phyloP scores from a whole-genome alignment of 495 filamentous ascomycete genomes.

The Aspergillus steynii region DNA sequence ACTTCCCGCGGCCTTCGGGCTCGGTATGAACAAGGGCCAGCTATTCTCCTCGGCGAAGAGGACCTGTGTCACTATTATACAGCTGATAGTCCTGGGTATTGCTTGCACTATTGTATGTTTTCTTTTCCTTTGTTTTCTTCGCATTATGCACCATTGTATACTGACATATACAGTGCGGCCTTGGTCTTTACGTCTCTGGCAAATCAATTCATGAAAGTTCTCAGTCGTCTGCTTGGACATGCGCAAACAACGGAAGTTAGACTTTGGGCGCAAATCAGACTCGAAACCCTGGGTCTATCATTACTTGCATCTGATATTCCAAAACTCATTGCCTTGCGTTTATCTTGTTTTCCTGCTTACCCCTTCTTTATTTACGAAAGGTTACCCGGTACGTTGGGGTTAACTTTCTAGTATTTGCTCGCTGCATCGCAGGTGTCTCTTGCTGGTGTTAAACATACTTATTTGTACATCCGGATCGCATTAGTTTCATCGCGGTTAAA shows the following conservation, averaged over 20 bases:
- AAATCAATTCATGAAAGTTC: constrained; percentile 37
- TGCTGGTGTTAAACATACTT: no score
- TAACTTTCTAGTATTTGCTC: no score
- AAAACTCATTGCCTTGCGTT: no score
- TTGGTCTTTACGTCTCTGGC: constrained; percentile 43
- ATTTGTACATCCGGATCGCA: no score
- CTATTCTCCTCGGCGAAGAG: constrained; percentile 33
- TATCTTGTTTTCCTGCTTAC: no score
- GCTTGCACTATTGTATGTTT: constrained; percentile 38
- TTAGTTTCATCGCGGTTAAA: no score
- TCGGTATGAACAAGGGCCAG: constrained; percentile 38
- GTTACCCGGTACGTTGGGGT: no score
- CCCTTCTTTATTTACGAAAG: no score
- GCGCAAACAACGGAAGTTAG: constrained; percentile 24
- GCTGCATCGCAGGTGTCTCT: no score
- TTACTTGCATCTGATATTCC: neutral
- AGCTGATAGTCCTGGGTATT: constrained; percentile 31
- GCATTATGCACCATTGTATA: neutral
- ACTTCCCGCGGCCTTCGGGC: constrained; percentile 42
- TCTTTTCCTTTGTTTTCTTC: neutral
- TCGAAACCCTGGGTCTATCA: neutral
- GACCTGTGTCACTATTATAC: constrained; percentile 32
- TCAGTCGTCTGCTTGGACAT: constrained; percentile 30
- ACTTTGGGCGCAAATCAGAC: no score
- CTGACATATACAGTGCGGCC: constrained; percentile 30